Conservation (phyloP, 352 stramenopile species). For the Globisporangium solare region DNA sequence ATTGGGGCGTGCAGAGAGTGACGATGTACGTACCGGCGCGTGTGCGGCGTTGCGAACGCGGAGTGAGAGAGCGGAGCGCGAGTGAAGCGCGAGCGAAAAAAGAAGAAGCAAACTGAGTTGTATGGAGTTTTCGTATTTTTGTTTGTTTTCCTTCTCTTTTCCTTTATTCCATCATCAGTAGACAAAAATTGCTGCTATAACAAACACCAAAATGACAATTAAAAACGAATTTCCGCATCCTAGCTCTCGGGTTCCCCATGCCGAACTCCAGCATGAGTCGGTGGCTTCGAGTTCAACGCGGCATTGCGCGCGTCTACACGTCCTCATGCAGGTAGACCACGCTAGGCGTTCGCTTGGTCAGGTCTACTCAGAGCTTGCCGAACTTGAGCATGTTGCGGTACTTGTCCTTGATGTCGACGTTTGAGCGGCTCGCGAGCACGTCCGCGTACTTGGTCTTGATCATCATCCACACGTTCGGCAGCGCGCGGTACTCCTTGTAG, state of each 20-base stretch:
- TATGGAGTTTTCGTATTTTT: slow-evolving; percentile 10
- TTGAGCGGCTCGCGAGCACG: slow-evolving; percentile 44
- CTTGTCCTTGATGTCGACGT: slow-evolving; percentile 84
- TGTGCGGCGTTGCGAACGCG: not conserved
- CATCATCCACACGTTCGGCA: slow-evolving; percentile 58
- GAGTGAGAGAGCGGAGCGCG: not conserved
- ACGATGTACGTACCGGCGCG: too few relatives aligned
- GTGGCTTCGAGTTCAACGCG: too few relatives aligned
- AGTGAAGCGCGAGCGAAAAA: not conserved
- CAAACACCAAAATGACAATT: slow-evolving; percentile 4
- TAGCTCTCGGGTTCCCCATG: too few relatives aligned
- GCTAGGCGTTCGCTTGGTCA: too few relatives aligned
- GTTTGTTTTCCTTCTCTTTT: slow-evolving; percentile 8
- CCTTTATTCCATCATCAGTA: not conserved
- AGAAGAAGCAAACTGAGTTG: slow-evolving; percentile 2
- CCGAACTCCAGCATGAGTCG: too few relatives aligned
- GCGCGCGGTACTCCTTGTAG: slow-evolving; percentile 38
- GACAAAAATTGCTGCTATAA: slow-evolving; percentile 10
- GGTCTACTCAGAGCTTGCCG: slow-evolving; percentile 24
- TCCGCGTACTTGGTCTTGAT: slow-evolving; percentile 59
- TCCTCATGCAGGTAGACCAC: too few relatives aligned
- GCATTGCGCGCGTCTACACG: too few relatives aligned
- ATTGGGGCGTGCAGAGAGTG: too few relatives aligned
- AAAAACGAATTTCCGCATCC: not conserved
- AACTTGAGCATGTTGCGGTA: slow-evolving; percentile 68